Evolutionary conservation across 2,329 filamentous ascomycete genomes (phyloP), one percentile per base, ranked within the genome.

Genomic region (Xylaria sp.): DNA sequence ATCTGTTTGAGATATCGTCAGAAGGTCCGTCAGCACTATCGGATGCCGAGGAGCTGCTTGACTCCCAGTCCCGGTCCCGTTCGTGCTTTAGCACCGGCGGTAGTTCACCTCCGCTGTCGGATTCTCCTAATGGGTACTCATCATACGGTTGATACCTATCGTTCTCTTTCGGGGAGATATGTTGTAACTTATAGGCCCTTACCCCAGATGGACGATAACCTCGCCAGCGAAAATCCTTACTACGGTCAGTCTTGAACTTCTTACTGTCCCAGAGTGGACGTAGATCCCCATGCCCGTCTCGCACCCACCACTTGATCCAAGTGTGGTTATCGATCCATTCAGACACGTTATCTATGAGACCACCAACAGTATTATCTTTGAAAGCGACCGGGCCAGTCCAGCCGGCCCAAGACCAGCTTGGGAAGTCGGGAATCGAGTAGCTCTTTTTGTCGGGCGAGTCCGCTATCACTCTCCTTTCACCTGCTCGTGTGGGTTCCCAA

Each of bases 321-420:
- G 80, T 81, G 51, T 78, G 79, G 2, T 73, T 58, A 18, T 68
- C 69, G 7, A 81, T 72, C 80, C 80, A 81, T n/a, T 78, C 73
- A 1, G 72, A 68, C 1, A 80, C 70, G 63, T 81, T 76, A 6
- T 61, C 56, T 8, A 78, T 56, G 39, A 70, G 72, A 20, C 76
- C 78, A 1, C 67, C 71, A 2, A 80, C 48, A 37, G 73, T 63
- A 3, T 70, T 69, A 59, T 79, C 77, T 5, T 70, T 72, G 3
- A 73, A 61, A 37, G 58, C 72, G 44, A 66, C 61, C 20, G 57
- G 60, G 6, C 72, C 72, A 5, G 70, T 69, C 79, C 79, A 81
- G 0, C 80, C 79, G 48, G 72, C 73, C 80, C 79, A 82, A 1
- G 78, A 77, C 80, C 80, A 81, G 51, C 73, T 80, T 1, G 80